These are phyloP conservation scores for Tylopilus sp. DNA, from an alignment of 1,284 basidiomycete species.

Conservation along the genomic window DNA sequence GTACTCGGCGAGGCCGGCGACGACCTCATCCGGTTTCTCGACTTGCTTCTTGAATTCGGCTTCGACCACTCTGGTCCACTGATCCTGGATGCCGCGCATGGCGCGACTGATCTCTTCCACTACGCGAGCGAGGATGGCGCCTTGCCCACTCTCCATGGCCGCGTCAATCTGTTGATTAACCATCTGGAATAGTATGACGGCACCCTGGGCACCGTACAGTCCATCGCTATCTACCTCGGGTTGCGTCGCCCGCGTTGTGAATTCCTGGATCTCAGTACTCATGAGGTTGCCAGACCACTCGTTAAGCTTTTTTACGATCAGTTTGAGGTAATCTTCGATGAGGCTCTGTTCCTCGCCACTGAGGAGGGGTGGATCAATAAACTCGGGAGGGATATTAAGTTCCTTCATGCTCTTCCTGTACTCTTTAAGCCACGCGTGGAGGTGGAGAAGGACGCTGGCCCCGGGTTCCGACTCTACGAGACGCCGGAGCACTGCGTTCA, in stretches of 20 bases:
- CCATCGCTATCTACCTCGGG: constrained; percentile 90
- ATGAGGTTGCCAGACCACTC: constrained; percentile 96
- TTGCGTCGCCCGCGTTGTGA: constrained; percentile 77
- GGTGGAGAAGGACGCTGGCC: constrained; percentile 78
- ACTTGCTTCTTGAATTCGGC: constrained; percentile 84
- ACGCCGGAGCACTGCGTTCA: constrained; percentile 73
- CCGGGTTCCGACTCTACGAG: constrained; percentile 79
- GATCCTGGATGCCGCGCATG: constrained; percentile 86
- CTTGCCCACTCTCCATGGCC: constrained; percentile 94
- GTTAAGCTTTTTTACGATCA: constrained; percentile 94
- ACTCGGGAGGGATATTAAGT: constrained; percentile 75
- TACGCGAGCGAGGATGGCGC: constrained; percentile 87
- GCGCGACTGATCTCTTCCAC: constrained; percentile 86
- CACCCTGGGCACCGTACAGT: constrained; percentile 87
- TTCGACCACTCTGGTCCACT: constrained; percentile 85
- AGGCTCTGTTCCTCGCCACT: constrained; percentile 92
- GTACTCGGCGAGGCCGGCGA: constrained; percentile 92
- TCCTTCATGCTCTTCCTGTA: constrained; percentile 96
- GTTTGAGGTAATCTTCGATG: constrained; percentile 92
- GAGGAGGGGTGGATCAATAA: constrained; percentile 85
- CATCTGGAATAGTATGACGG: constrained; percentile 96
- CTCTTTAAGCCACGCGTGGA: constrained; percentile 94
- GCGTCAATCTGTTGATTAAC: constrained; percentile 97
- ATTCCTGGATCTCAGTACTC: constrained; percentile 86
- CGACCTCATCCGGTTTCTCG: constrained; percentile 86